These are phyloP conservation scores for Fusarium sp. DNA, from an alignment of 2,329 filamentous ascomycete genomes.

Conservation along the genomic window DNA sequence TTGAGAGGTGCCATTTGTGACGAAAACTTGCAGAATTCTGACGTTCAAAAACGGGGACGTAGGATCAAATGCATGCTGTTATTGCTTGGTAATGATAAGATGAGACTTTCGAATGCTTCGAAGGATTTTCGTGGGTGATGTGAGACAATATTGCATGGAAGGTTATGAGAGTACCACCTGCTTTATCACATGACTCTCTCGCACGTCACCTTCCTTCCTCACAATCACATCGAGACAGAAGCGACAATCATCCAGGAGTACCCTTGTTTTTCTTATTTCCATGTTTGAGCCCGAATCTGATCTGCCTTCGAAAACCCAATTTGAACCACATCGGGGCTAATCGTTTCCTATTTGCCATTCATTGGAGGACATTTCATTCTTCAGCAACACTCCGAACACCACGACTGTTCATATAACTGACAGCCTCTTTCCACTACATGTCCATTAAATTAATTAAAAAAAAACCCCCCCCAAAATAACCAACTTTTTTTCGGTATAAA, in stretches of 20 bases:
- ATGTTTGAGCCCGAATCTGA: neutral
- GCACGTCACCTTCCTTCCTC: conserved; percentile 7
- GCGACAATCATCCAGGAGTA: neutral
- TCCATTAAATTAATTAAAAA: neutral
- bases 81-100: neutral
- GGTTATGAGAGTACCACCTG: conserved; percentile 1
- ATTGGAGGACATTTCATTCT: neutral
- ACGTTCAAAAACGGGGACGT: neutral
- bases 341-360: neutral
- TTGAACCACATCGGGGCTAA: neutral
- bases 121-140: conserved; percentile 5
- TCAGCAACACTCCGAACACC: neutral
- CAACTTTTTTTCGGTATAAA: neutral
- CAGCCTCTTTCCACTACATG: neutral
- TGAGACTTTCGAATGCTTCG: neutral
- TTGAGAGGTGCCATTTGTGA: conserved; percentile 38
- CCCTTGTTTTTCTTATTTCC: neutral
- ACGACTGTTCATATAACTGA: neutral
- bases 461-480: neutral
- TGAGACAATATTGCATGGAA: neutral
- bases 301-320: neutral
- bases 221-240: neutral
- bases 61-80: neutral
- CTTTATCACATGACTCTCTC: conserved; percentile 31
- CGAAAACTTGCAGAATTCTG: conserved; percentile 6